These are phyloP conservation scores for Globisporangium viniferum DNA, from an alignment of 352 stramenopile species.

Conservation along the genomic window DNA sequence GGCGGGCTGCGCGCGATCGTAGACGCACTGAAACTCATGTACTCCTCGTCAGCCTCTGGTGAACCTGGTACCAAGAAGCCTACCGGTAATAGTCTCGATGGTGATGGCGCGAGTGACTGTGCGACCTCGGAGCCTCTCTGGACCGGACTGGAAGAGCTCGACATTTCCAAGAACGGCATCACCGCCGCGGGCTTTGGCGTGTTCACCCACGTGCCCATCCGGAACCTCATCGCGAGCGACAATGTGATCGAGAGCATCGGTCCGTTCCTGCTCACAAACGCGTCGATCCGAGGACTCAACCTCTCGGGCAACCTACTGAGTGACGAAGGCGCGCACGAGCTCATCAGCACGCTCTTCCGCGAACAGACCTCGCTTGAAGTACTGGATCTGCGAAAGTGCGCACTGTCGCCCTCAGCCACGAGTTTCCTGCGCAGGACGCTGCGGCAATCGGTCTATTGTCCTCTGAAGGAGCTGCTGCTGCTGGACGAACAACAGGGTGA, in stretches of 20 bases:
- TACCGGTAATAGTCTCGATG: not conserved
- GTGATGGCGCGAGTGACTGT: not conserved
- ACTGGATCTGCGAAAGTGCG: conserved; percentile 35
- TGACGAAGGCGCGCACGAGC: conserved; percentile 31
- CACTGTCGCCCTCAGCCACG: conserved; percentile 19
- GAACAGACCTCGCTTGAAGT: conserved; percentile 21
- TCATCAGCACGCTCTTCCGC: conserved; percentile 31
- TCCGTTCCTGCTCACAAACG: conserved; percentile 22
- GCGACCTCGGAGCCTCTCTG: too few species aligned
- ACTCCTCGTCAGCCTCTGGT: not conserved
- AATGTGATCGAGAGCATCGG: conserved; percentile 37
- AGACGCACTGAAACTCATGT: conserved; percentile 34
- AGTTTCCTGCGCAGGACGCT: conserved; percentile 7
- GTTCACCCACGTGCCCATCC: conserved; percentile 23
- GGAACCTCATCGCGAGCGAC: conserved; percentile 21
- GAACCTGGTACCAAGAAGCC: not conserved
- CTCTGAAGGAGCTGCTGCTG: conserved; percentile 17
- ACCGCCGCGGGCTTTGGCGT: conserved; percentile 29
- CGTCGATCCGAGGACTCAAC: conserved; percentile 25
- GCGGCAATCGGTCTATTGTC: not conserved
- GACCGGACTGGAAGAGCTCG: conserved; percentile 33
- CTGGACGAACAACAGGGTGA: conserved; percentile 8
- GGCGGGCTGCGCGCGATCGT: conserved; percentile 46
- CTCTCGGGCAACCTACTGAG: conserved; percentile 35
- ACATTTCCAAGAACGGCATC: conserved; percentile 48